Evolutionary conservation across 495 filamentous ascomycete species (phyloP).

Genomic region (Massariosphaeria phaeospora): DNA sequence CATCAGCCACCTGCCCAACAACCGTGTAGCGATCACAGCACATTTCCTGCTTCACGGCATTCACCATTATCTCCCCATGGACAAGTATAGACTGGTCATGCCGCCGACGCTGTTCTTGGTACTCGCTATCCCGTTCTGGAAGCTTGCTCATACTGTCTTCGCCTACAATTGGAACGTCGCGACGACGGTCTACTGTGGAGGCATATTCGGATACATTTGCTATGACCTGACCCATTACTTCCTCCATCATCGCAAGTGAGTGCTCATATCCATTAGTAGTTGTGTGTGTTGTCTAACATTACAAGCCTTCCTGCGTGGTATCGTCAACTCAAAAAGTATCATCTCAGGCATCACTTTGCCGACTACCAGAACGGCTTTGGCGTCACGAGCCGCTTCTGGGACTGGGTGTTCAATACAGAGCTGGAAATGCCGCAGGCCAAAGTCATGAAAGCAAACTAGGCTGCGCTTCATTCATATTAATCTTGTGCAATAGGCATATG

Average conservation of each 20-base stretch:
- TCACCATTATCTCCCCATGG: constrained; percentile 98
- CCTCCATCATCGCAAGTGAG: constrained; percentile 91
- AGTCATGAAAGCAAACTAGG: constrained; percentile 39
- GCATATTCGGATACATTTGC: constrained; percentile 89
- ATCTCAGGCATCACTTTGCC: constrained; percentile 92
- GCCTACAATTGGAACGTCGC: constrained; percentile 80
- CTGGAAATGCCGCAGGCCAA: constrained; percentile 48
- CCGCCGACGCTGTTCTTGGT: constrained; percentile 82
- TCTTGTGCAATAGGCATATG: no score
- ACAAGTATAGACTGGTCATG: constrained; percentile 95
- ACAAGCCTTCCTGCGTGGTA: constrained; percentile 75
- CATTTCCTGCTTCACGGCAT: constrained; percentile 97
- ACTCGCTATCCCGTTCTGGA: constrained; percentile 88
- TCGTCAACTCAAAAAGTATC: constrained; percentile 88
- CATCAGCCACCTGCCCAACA: constrained; percentile 79
- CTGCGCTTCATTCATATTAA: no score
- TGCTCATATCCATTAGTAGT: constrained; percentile 15
- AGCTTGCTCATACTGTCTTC: constrained; percentile 79
- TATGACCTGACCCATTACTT: constrained; percentile 99
- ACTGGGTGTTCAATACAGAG: constrained; percentile 84
- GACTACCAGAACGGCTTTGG: constrained; percentile 98
- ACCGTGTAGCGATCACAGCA: constrained; percentile 76
- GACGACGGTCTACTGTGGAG: constrained; percentile 74
- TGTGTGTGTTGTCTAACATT: constrained; percentile 17
- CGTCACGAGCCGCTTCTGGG: constrained; percentile 98